Evolutionary conservation across 257 asterid genomes (phyloP), one percentile per base, ranked within the genome.

Genomic region (Primulina tabacum): DNA sequence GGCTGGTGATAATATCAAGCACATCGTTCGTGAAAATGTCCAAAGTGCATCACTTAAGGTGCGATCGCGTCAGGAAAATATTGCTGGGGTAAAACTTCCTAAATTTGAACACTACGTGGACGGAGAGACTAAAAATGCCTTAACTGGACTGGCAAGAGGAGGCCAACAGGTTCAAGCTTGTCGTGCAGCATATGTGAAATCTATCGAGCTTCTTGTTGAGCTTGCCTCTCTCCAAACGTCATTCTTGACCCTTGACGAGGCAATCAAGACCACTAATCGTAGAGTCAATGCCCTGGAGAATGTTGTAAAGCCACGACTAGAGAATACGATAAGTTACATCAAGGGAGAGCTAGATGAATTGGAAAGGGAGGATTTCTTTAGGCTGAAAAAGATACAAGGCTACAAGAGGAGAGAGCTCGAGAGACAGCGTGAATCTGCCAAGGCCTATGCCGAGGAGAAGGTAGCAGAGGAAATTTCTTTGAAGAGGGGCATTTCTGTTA

Each of bases 81-180:
- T 84, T 18, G 88, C 88, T 10, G 88, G 88, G 17, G 88, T 84
- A 32, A 84, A 84, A n/a, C 88, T 84, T 8, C 88, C 86, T 0
- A 84, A 84, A 57, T 84, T 84, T 29, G 81, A 77, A 28, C 70
- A 81, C 60, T 81, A 76, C 69, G 38, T 78, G 0, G 88, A 84
- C 14, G 86, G 84, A 24, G 88, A 81, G 57, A 76, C 82, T 9
- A 84, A 81, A 75, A 84, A 84, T 35, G 78, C 55, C 79, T 59
- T 84, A 64, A 84, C 88, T 62, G 88, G 89, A 30, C 70, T 84
- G 72, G 86, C 89, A 29, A 77, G 89, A 70, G 89, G 89, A 2
- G 89, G 86, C 58, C 84, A 84, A 78, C 86, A 84, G 72, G 76
- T 84, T 33, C 83, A 82, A 71, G 86, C 86, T 24, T 84, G 89